Evolutionary conservation across 495 filamentous ascomycete species (phyloP), one percentile per base, ranked within the genome.

Genomic region (Penicillium manginii): DNA sequence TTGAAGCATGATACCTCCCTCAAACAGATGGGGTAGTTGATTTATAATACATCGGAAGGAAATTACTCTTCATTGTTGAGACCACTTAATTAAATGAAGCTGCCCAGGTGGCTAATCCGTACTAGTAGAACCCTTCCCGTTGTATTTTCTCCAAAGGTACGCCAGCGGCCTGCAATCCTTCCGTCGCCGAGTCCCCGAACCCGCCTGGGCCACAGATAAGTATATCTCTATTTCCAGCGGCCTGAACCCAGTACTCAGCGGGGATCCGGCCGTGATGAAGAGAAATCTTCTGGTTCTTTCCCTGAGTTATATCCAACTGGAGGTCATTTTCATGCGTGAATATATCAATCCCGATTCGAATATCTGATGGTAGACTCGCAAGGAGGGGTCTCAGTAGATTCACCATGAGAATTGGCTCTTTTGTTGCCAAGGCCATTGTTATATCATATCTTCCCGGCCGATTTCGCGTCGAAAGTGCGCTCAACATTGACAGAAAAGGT

Each of bases 101-200:
- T 12, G n/a, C n/a, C n/a, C n/a, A n/a, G n/a, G n/a, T n/a, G 11
- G 11, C 12, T 37, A 14, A 37, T 37, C 5, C 5, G 11, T 11
- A 33, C 31, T 37, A 63, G 26, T 61, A 64, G n/a, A 64, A 64
- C 0, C 61, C 61, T 21, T 64, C 61, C 23, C 61, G 47, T 18
- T 64, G 57, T 7, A 64, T 64, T 40, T 50, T 49, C 31, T 49
- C 21, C 43, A 55, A 21, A 7, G 54, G 37, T 7, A 64, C 18
- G 12, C 61, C 61, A 11, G 54, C 58, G 12, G 32, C 58, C 22
- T 37, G 48, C 23, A 64, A n/a, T 29, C 53, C 58, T 18, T 57
- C 58, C 8, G 22, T 49, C 1, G 40, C 61, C 3, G 53, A 52
- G 49, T 60, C 58, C 10, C 61, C 61, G 18, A 64, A 64, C 11